Base-by-base conservation (phyloP, 2,329 filamentous ascomycete genomes). In the Aspergillus ustus region DNA sequence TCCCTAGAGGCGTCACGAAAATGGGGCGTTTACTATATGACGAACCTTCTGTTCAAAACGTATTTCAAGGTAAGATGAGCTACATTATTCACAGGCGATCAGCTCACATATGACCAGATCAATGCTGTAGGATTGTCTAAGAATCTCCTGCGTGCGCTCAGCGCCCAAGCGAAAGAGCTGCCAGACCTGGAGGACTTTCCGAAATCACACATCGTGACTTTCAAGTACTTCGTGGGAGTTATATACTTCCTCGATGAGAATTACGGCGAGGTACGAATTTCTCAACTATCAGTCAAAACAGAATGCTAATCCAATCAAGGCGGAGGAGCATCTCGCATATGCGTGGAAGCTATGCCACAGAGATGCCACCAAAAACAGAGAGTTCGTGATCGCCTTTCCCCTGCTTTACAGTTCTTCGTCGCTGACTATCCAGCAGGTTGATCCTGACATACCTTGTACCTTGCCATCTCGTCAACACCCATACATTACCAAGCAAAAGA, bases 1-100 rank as follows among this genome's bases (percentile, higher is more conserved):
- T 88, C 91, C 15, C 82, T 97, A 49, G 88, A 93, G 72, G 91
- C 96, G 70, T 97, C 94, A 8, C 88, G 95, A 58, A 99, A 98
- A 85, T 99, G 95, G 95, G 96, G 92, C 7, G 91, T 97, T 52
- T 99, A 99, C 81, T 93, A 93, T 76, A 89, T 94, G 67, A 92
- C 93, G 72, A 98, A 97, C 73, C 85, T 99, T 7, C 83, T 97
- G 15, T 99, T 99, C 86, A 98, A 98, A 79, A 98, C 93, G 1
- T 97, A 98, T 77, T 99, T 99, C 82, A 96, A 92, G 79, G 84
- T 83, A 76, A 44, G 55, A 37, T 13, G 31, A 46, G 17, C 9
- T 34, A 5, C 31, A 8, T 15, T 20, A 6, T 48, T 17, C 20
- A 9, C 8, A 11, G 9, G 34, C 28, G 20, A 22, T 40, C 13